These are phyloP conservation scores for Coniosporium apollinis DNA, from an alignment of 495 filamentous ascomycete species.

Conservation along the genomic window DNA sequence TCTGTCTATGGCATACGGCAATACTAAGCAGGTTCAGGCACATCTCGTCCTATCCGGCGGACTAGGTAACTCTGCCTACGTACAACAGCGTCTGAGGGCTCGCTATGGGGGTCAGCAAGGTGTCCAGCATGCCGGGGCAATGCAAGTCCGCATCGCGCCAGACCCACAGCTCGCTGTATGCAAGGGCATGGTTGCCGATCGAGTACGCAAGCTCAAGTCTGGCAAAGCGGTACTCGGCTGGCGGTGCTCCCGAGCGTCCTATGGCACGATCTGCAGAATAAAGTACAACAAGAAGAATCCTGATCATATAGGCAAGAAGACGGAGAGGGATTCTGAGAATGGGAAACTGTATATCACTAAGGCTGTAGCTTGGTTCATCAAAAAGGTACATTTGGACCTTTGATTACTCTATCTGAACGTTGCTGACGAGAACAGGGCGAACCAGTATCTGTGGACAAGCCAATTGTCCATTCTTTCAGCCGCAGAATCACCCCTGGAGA, in stretches of 20 bases:
- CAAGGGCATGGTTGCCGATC: constrained; percentile 23
- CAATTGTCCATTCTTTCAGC: constrained; percentile 23
- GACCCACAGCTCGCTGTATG: constrained; percentile 27
- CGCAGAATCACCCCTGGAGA: constrained; percentile 22
- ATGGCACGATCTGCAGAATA: constrained; percentile 20
- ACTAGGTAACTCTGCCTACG: constrained; percentile 47
- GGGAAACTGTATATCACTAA: constrained; percentile 16
- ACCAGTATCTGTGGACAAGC: constrained; percentile 21
- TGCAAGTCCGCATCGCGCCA: constrained; percentile 19
- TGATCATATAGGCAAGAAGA: constrained; percentile 9
- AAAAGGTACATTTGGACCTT: constrained; percentile 10
- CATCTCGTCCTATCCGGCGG: constrained; percentile 48
- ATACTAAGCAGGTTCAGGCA: constrained; percentile 18
- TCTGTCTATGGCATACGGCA: background rate
- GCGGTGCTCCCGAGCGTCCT: constrained; percentile 19
- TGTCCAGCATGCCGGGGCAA: constrained; percentile 8
- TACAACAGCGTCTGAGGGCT: constrained; percentile 20
- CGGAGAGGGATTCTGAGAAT: constrained; percentile 14
- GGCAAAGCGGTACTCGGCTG: constrained; percentile 18
- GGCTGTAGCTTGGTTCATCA: constrained; percentile 20
- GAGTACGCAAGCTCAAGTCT: constrained; percentile 14
- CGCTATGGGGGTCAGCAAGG: constrained; percentile 13
- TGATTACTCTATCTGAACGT: background rate
- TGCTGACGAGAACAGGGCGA: constrained; percentile 15
- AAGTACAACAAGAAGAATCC: constrained; percentile 18